A percentile compares a stretch with the other conserved stretches of the same genome.
Evolutionary conservation across 2,329 filamentous ascomycete species (phyloP).

Genomic region (Coniella lustricola): DNA sequence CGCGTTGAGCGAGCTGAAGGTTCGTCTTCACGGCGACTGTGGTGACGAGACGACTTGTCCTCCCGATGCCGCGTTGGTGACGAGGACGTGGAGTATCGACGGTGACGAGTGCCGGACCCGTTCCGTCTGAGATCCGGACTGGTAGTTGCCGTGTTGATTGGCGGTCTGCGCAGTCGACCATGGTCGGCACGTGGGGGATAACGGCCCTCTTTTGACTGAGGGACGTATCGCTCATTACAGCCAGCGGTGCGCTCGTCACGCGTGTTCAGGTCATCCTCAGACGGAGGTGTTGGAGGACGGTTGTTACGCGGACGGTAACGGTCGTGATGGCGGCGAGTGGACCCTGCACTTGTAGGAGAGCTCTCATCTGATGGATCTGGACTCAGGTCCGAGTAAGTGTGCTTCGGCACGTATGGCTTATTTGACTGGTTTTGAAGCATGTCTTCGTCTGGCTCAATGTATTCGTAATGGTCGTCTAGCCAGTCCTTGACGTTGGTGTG

Average conservation of each 20-base stretch:
- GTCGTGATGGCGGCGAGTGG: background rate
- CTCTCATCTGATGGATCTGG: conserved; percentile 3
- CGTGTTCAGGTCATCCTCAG: conserved; percentile 7
- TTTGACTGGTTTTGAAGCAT: background rate
- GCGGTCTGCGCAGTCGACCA: conserved; percentile 10
- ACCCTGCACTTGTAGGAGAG: background rate
- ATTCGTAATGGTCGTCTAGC: conserved; percentile 14
- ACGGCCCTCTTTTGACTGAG: conserved; percentile 7
- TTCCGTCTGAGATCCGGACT: conserved; percentile 10
- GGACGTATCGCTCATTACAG: background rate
- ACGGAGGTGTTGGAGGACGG: conserved; percentile 7
- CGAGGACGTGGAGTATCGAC: conserved; percentile 5
- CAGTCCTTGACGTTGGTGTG: conserved; percentile 13
- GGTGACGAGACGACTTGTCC: background rate
- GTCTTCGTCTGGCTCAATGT: conserved; percentile 11
- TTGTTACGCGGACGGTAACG: background rate
- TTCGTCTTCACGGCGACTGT: background rate
- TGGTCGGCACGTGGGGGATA: conserved; percentile 11
- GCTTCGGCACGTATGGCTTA: conserved; percentile 3
- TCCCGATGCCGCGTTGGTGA: conserved; percentile 8
- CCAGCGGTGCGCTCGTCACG: background rate
- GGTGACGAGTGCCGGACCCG: conserved; percentile 1
- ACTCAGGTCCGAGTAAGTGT: background rate
- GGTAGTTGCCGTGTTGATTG: conserved; percentile 6
- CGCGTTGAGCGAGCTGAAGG: conserved; percentile 4